Evolutionary conservation across 2,329 filamentous ascomycete species (phyloP).

Genomic region (Periglandula ipomoeae): DNA sequence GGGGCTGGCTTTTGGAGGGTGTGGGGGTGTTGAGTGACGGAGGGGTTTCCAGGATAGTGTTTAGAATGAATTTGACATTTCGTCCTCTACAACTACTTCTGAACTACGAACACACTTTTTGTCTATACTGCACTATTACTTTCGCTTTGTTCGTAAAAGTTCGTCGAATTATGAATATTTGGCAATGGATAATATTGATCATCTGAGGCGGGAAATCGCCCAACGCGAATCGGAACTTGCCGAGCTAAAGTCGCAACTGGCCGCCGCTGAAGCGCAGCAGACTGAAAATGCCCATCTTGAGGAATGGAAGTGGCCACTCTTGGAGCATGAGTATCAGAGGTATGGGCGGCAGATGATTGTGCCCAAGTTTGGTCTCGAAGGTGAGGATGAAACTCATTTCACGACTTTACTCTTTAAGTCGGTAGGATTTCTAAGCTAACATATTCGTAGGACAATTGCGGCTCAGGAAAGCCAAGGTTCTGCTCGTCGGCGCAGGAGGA

Average conservation of each 20-base stretch:
- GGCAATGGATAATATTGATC: slow-evolving; percentile 30
- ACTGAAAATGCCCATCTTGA: slow-evolving; percentile 5
- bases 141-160: no score
- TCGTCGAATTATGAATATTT: not conserved
- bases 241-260: slow-evolving; percentile 35
- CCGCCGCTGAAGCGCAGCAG: slow-evolving; percentile 23
- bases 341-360: slow-evolving; percentile 91
- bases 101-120: no score
- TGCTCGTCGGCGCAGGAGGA: slow-evolving; percentile 81
- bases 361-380: slow-evolving; percentile 67
- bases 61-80: no score
- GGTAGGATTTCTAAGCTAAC: no score
- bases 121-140: no score
- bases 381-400: slow-evolving; percentile 29
- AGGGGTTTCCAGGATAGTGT: no score
- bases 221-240: slow-evolving; percentile 38
- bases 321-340: slow-evolving; percentile 65
- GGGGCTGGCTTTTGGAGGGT: not conserved
- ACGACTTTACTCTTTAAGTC: no score
- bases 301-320: slow-evolving; percentile 58
- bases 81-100: no score
- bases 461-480: slow-evolving; percentile 59
- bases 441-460: slow-evolving; percentile 57
- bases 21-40: no score
- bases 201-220: slow-evolving; percentile 37